These are phyloP conservation scores for Carex arenaria DNA, from an alignment of 202 grass and related monocot species.

Conservation along the genomic window DNA sequence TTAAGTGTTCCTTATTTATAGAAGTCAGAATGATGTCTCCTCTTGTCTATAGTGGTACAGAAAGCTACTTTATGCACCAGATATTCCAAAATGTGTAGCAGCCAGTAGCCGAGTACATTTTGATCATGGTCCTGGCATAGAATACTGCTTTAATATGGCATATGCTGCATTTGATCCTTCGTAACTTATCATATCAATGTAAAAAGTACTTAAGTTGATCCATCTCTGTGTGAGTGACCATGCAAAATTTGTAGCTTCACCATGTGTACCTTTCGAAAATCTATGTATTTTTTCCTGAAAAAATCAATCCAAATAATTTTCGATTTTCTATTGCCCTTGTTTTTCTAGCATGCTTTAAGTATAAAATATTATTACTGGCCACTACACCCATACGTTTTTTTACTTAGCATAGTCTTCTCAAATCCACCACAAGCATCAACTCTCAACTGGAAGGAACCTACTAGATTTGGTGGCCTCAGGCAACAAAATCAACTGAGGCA, in stretches of 20 bases:
- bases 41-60: not conserved
- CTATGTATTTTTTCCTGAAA: not conserved
- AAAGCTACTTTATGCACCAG: not conserved
- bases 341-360: not conserved
- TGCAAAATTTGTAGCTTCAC: not conserved
- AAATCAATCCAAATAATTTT: not conserved
- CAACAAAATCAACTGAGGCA: not conserved
- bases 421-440: not conserved
- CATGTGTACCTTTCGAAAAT: not conserved
- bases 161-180: not conserved
- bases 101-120: not conserved
- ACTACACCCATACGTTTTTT: not conserved
- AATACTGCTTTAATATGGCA: not conserved
- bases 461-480: not conserved
- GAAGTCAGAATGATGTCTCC: not conserved
- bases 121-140: not conserved
- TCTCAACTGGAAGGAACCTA: not conserved
- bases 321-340: not conserved
- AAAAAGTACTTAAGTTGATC: not conserved
- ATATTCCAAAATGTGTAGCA: conserved; percentile 6
- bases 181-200: not conserved
- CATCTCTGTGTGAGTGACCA: not conserved
- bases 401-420: not conserved
- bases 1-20: conserved; percentile 1
- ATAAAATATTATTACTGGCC: not conserved